Evolutionary conservation across 768 basidiomycete species (phyloP).

Genomic region (Sporobolomyces phaffii): DNA sequence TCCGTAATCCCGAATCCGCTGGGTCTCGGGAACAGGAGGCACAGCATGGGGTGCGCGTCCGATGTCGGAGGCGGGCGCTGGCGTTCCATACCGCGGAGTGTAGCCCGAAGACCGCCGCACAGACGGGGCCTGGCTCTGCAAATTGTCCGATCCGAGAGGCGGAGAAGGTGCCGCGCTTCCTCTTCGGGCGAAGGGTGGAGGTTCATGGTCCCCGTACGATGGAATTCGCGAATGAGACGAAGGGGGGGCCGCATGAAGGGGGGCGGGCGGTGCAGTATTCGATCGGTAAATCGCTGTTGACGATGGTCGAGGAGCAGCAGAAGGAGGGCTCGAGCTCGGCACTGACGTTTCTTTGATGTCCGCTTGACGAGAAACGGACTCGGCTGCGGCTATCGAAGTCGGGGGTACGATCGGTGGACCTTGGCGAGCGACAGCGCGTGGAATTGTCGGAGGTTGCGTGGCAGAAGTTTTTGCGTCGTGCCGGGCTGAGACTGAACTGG

Average conservation of each 20-base stretch:
- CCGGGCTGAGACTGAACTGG: constrained; percentile 28
- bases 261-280: not conserved
- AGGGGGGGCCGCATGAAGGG: not conserved
- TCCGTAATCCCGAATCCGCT: not conserved
- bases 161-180: constrained; percentile 7
- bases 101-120: constrained; percentile 9
- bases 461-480: constrained; percentile 7
- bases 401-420: constrained; percentile 42
- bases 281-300: not conserved
- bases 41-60: no score
- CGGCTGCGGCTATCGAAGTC: constrained; percentile 33
- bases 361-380: constrained; percentile 40
- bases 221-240: not conserved
- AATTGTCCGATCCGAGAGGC: not conserved
- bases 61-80: not conserved
- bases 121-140: not conserved
- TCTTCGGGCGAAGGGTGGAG: constrained; percentile 25
- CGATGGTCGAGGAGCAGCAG: not conserved
- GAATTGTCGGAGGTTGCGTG: not conserved
- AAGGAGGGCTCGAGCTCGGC: not conserved
- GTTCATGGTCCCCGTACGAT: constrained; percentile 13
- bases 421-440: constrained; percentile 20
- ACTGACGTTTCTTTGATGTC: no score
- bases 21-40: not conserved
- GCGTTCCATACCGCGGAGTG: not conserved